These are phyloP conservation scores for Monosporascus sp. DNA, from an alignment of 2,329 filamentous ascomycete species.

Conservation along the genomic window DNA sequence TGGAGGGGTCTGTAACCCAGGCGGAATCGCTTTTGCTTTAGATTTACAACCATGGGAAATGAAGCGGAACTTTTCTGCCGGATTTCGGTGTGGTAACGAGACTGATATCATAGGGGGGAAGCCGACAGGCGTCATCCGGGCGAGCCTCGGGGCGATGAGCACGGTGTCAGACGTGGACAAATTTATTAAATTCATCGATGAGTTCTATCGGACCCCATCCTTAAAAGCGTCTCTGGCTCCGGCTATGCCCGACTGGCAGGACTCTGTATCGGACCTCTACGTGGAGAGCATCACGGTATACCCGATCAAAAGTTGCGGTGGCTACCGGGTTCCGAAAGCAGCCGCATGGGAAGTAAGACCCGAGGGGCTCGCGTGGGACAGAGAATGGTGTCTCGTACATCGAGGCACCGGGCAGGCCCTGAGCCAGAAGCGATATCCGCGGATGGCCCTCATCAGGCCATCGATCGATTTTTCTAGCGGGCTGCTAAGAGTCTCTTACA, in stretches of 20 bases:
- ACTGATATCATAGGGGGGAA: slow-evolving; percentile 79
- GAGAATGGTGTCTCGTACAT: slow-evolving; percentile 94
- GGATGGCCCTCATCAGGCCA: slow-evolving; percentile 80
- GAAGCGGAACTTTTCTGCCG: slow-evolving; percentile 76
- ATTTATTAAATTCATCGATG: slow-evolving; percentile 66
- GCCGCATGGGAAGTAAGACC: slow-evolving; percentile 68
- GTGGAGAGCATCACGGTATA: slow-evolving; percentile 71
- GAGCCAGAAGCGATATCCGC: slow-evolving; percentile 82
- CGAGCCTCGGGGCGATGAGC: slow-evolving; percentile 88
- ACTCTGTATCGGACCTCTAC: slow-evolving; percentile 29
- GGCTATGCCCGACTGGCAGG: not conserved
- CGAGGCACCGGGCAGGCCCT: slow-evolving; percentile 77
- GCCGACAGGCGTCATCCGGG: slow-evolving; percentile 79
- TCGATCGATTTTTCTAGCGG: slow-evolving; percentile 64
- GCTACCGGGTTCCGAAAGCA: slow-evolving; percentile 62
- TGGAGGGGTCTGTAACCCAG: slow-evolving; percentile 88
- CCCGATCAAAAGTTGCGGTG: slow-evolving; percentile 91
- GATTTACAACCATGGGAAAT: slow-evolving; percentile 74
- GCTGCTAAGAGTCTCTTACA: slow-evolving; percentile 56
- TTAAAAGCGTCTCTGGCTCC: slow-evolving; percentile 6
- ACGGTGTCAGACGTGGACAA: slow-evolving; percentile 65
- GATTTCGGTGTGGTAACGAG: slow-evolving; percentile 78
- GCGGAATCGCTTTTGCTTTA: slow-evolving; percentile 72
- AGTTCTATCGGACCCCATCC: slow-evolving; percentile 51
- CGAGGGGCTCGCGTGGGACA: slow-evolving; percentile 88